Evolutionary conservation across 192 early-diverging fungal genomes (phyloP), one percentile per base, ranked within the genome.

Genomic region (Rhizophagus prolifer): DNA sequence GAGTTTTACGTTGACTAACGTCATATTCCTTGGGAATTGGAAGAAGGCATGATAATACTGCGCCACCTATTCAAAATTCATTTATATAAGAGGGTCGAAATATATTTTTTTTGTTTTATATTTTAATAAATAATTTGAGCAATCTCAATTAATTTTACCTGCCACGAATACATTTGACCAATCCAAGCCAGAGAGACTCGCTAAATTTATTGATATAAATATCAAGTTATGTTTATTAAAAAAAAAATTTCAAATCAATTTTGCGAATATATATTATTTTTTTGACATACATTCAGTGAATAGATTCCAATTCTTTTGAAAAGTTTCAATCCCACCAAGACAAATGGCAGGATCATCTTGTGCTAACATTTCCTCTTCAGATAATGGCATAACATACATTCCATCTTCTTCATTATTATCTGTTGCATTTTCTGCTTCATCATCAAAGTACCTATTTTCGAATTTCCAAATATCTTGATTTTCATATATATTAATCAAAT

Each of bases 401-500:
- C 5, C 9, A 58, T 71, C 25, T 16, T 58, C 54, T 10, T 47
- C 19, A 71, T 44, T 7, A 71, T 58, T 30, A 6, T 30, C 10
- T 8, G 9, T 13, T 23, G 2, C 44, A 28, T 64, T 14, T 0
- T 38, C 36, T 6, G 36, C 5, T 38, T 38, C 36, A 38, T 38
- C 7, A 38, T 8, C 36, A 38, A 38, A 38, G 36, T 38, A 38
- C 5, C 28, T n/a, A 64, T n/a, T 14, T 14, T 71, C 19, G 25
- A 28, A 1, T 16, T 26, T 13, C 70, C 70, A 71, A 71, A 71
- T 47, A 46, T 36, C 34, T 14, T 71, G 23, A 58, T 71, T 47
- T 58, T 71, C 23, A 12, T 71, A 71, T 28, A 71, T 50, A 58
- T 54, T 71, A 28, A 71, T 30, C 47, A 71, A 58, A 58, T 71